Base-by-base conservation (phyloP, 768 basidiomycete species). In the Mycena venus region DNA sequence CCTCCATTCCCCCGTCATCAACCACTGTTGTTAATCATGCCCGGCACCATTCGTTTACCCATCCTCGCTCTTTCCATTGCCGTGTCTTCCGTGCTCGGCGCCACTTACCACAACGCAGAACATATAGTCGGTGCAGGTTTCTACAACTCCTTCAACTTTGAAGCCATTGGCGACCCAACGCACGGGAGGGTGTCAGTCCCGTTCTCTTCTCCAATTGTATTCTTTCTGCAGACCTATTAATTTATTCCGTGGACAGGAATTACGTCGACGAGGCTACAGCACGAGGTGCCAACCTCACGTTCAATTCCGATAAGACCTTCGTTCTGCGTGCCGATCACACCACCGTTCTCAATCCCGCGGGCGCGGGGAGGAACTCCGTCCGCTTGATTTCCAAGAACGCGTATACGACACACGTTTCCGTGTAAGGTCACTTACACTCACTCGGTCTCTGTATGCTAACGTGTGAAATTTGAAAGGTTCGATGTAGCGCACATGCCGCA, bases 281-380 rank as follows among this genome's bases (percentile, higher is more conserved):
- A 1, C 70, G 82, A 53, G 81, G 82, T 21, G 80, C 84, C 25
- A 91, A 92, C 75, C 80, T 94, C 61, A 91, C 90, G 12, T 91
- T 82, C 62, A 86, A 90, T 2, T 82, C 83, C 21, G 83, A 82
- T 25, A 80, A 89, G 76, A 84, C 84, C 5, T 89, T 92, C 79
- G 85, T 91, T 72, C 80, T 92, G 25, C 87, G 90, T 36, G 85
- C 89, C 2, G 91, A 92, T 75, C 77, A 82, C 70, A 87, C 82
- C 17, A 88, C 86, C 2, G 81, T 80, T 6, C 84, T 92, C 61
- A 67, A 78, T 75, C 68, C 91, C 0, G 80, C 76, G 42, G 88
- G 88, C 1, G 81, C 88, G 21, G 91, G 92, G n/a, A 82, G 91
- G 32, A 83, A 88, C 63, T 91, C 90, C 9, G 89, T 91, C 25